These are phyloP conservation scores for Nannochloris sp. DNA, from an alignment of 139 green algal species.

Conservation along the genomic window DNA sequence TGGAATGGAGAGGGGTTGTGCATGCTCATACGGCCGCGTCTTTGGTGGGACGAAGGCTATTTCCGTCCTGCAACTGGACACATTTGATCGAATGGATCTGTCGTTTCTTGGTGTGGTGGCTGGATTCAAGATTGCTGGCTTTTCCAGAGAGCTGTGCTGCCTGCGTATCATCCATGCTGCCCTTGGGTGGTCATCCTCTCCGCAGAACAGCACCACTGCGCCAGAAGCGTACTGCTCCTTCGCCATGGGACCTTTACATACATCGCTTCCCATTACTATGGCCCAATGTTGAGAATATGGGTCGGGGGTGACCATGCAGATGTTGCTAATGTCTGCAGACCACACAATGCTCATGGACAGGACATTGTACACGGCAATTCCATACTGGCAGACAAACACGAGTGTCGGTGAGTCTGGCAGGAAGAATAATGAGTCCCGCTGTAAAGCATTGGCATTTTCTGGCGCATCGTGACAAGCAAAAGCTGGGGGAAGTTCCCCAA, in stretches of 20 bases:
- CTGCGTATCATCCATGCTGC: background rate
- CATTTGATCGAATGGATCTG: background rate
- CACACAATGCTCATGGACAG: conserved; percentile 8
- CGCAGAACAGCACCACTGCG: background rate
- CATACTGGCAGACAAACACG: background rate
- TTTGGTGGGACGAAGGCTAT: conserved; percentile 7
- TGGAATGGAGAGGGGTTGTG: background rate
- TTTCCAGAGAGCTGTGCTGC: background rate
- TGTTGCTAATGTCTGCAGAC: background rate
- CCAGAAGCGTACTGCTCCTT: background rate
- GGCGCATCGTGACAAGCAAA: background rate
- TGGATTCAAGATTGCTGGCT: background rate
- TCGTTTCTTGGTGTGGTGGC: background rate
- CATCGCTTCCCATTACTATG: background rate
- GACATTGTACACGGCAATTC: conserved; percentile 15
- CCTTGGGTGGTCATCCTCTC: background rate
- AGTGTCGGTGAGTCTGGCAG: conserved; percentile 3
- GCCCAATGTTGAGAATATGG: conserved; percentile 9
- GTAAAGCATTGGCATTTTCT: background rate
- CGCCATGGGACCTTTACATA: background rate
- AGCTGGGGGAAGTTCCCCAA: conserved; percentile 36
- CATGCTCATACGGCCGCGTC: background rate
- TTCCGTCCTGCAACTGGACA: background rate
- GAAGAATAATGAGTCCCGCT: background rate
- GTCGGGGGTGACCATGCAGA: conserved; percentile 4